Percentiles rank a stretch among this genome's conserved stretches.
Evolutionary conservation across 208 protist species (phyloP).

Genomic region (Leishmania gerbilli): DNA sequence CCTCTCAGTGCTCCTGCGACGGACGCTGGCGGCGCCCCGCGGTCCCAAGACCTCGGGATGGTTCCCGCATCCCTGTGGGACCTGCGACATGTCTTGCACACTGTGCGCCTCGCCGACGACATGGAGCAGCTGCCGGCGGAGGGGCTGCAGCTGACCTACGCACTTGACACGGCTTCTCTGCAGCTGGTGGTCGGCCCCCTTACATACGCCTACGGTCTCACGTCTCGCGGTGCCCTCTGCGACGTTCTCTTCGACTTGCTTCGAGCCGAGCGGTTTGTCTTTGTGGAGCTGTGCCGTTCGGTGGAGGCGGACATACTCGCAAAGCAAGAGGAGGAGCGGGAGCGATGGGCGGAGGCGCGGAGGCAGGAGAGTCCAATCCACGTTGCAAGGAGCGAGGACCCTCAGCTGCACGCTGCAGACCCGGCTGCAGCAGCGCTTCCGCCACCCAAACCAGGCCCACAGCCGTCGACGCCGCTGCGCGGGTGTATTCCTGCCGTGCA

Average conservation of each 20-base stretch:
- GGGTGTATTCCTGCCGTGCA: slow-evolving; percentile 66
- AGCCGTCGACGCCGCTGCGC: background rate
- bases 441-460: background rate
- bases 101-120: slow-evolving; percentile 5
- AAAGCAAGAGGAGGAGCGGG: background rate
- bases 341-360: background rate
- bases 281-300: slow-evolving; percentile 54
- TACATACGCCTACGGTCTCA: slow-evolving; percentile 67
- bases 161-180: slow-evolving; percentile 54
- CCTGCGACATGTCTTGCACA: slow-evolving; percentile 27
- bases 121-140: slow-evolving; percentile 33
- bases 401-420: background rate
- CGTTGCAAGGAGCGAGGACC: background rate
- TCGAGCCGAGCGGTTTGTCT: slow-evolving; percentile 42
- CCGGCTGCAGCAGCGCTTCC: background rate
- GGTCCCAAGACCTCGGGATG: background rate
- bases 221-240: slow-evolving; percentile 44
- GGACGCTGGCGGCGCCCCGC: background rate
- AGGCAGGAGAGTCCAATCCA: background rate
- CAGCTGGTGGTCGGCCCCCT: slow-evolving; percentile 52
- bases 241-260: slow-evolving; percentile 65
- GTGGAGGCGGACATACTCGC: slow-evolving; percentile 34
- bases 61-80: slow-evolving; percentile 26
- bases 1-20: background rate
- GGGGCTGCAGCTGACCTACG: slow-evolving; percentile 62